Conservation (phyloP, 2,329 filamentous ascomycete species). For the Huntiella decipiens region DNA sequence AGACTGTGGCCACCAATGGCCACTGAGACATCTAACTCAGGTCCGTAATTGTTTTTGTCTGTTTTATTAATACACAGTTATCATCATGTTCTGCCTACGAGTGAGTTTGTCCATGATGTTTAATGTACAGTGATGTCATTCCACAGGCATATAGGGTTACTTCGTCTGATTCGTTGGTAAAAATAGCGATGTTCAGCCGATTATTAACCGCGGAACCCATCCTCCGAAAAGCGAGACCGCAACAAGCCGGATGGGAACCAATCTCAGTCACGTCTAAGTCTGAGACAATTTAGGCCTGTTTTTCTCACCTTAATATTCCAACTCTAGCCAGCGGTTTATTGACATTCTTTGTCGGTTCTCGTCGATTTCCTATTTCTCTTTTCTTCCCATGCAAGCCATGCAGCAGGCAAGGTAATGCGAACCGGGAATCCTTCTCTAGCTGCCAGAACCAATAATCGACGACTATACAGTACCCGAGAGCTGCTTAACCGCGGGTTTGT, state of each 20-base stretch:
- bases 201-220: neutral
- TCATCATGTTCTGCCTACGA: too few relatives aligned
- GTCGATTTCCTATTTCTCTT: neutral
- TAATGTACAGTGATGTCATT: neutral
- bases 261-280: too few relatives aligned
- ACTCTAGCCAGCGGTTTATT: neutral
- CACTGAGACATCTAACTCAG: too few relatives aligned
- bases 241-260: neutral
- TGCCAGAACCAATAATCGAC: too few relatives aligned
- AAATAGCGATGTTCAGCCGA: neutral
- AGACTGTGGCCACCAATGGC: too few relatives aligned
- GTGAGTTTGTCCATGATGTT: too few relatives aligned
- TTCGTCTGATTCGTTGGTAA: neutral
- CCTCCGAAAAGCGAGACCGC: neutral
- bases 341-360: neutral
- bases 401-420: constrained; percentile 5
- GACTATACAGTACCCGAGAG: too few relatives aligned
- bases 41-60: too few relatives aligned
- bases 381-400: constrained; percentile 1
- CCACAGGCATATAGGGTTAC: neutral
- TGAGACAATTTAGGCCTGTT: too few relatives aligned
- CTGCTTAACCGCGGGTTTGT: too few relatives aligned
- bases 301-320: too few relatives aligned
- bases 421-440: constrained; percentile 7
- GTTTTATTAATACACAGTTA: too few relatives aligned